These are phyloP conservation scores for Jatropha podagrica DNA, from an alignment of 441 rosid species.

Conservation along the genomic window DNA sequence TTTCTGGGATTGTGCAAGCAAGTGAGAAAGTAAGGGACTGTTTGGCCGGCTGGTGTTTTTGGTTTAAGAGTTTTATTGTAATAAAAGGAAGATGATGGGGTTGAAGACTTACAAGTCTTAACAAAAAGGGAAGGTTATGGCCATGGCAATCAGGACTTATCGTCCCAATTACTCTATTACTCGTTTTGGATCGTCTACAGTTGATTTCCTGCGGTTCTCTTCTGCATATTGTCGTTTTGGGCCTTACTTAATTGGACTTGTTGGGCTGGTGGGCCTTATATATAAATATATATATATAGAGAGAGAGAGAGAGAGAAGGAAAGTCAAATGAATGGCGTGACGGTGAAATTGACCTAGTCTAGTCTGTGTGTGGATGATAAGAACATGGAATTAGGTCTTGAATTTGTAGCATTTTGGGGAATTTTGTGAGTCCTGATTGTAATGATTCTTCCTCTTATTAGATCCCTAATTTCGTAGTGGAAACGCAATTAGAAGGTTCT, in stretches of 20 bases:
- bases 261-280: not conserved
- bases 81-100: not conserved
- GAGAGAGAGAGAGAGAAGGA: too few species aligned
- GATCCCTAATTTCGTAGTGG: not conserved
- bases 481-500: not conserved
- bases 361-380: not conserved
- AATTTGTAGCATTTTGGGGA: not conserved
- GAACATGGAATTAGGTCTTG: not conserved
- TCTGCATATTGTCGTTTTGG: not conserved
- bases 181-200: not conserved
- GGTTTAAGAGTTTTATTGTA: not conserved
- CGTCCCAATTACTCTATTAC: slow-evolving; percentile 6
- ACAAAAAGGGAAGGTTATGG: slow-evolving; percentile 3
- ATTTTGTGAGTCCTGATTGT: not conserved
- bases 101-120: not conserved
- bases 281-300: too few species aligned
- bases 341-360: not conserved
- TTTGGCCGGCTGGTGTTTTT: not conserved
- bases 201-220: not conserved
- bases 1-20: not conserved
- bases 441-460: not conserved
- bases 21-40: not conserved
- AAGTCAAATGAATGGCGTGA: too few species aligned
- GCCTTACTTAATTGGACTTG: not conserved
- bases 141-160: slow-evolving; percentile 12